Evolutionary conservation across 257 asterid species (phyloP).

Genomic region (Cinchona pubescens): DNA sequence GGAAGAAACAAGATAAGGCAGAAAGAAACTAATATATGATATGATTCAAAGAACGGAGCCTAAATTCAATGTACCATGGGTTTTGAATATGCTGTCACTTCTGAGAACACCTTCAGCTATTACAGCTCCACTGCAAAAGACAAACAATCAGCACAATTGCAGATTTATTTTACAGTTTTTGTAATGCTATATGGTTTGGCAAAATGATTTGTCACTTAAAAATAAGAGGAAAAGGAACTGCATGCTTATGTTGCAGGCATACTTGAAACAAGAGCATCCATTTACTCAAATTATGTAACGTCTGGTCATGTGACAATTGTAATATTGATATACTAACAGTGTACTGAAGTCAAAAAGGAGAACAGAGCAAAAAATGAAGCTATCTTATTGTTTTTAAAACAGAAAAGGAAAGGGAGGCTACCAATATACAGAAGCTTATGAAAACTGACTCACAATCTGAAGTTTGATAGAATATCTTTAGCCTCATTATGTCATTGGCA

Average conservation of each 20-base stretch:
- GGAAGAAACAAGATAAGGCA: background rate
- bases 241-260: background rate
- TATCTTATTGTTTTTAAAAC: background rate
- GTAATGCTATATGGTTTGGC: background rate
- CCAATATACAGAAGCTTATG: background rate
- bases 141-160: constrained; percentile 20
- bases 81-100: constrained; percentile 45
- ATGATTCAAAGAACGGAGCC: background rate
- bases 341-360: background rate
- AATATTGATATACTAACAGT: background rate
- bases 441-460: background rate
- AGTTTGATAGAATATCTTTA: background rate
- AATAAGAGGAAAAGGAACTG: background rate
- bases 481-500: background rate
- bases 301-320: background rate
- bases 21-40: background rate
- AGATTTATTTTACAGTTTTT: background rate
- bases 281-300: background rate
- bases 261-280: background rate
- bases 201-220: background rate
- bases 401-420: background rate
- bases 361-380: background rate
- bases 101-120: constrained; percentile 82
- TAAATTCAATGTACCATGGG: constrained; percentile 53
- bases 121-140: constrained; percentile 84